Evolutionary conservation across 306 rosid species (phyloP), one percentile per base, ranked within the genome.

Genomic region (Citrullus mucosospermus): DNA sequence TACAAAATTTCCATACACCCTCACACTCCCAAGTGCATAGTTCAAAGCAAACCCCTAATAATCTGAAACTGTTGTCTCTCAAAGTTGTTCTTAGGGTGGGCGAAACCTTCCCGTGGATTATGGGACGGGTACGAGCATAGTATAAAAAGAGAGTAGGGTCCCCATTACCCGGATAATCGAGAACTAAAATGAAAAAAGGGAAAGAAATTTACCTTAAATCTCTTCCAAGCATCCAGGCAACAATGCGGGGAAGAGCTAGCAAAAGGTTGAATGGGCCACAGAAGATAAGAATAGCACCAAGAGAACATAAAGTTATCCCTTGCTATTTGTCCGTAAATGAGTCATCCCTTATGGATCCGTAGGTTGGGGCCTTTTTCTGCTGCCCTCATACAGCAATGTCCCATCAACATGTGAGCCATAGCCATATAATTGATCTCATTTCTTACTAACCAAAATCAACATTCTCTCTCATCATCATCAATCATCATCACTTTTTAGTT

Each of bases 381-480:
- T 22, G 50, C 79, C 34, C 46, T 46, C 46, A 57, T 68, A 76
- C 38, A 57, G 55, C 66, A 56, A 76, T 39, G 79, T 76, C 79
- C 79, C 79, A 56, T 58, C 79, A 76, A 10, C 79, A 58, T 56
- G 66, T 76, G 66, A 58, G 30, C 25, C 79, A 76, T 59, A 41
- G 46, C 39, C 79, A 39, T 76, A 76, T 76, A 57, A 76, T 76
- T 76, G 69, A 22, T 58, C 25, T 76, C 69, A 58, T 56, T 43
- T 76, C 79, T 76, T 69, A n/a, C 65, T 57, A 57, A 76, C 69
- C 67, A 38, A 38, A 69, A 76, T 76, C 51, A 38, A 20, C 39
- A 56, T 76, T 76, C 79, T 76, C 68, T 76, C 28, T 76, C 79
- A 76, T 75, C 65, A 53, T 68, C 51, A 68, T 68, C 30, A 55